Evolutionary conservation across 2,329 filamentous ascomycete species (phyloP), one percentile per base, ranked within the genome.

Genomic region (Aureobasidium musti): DNA sequence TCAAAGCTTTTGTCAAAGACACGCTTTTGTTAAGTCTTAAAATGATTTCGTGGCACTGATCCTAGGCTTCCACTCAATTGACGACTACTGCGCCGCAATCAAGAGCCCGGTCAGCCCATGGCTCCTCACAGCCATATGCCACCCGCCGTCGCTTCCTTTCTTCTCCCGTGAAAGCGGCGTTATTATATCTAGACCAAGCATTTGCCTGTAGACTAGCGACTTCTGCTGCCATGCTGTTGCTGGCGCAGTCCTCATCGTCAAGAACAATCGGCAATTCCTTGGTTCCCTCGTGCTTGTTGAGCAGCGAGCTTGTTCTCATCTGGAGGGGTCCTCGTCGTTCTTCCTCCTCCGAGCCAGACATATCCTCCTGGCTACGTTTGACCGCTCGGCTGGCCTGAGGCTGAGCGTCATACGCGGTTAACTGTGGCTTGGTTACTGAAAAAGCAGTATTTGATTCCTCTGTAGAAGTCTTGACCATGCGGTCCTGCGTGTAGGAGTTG

Each of bases 401-500:
- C 64, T 66, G 64, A 66, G 64, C 64, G 52, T 66, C 64, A 57
- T 66, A 41, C 43, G 64, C 53, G 64, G 53, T 57, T 21, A 28
- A 57, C 30, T 23, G 50, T 30, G 28, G 19, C 39, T 47, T 19
- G n/a, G 11, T 41, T 41, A 21, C 14, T 21, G 39, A 30, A 43
- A 59, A 63, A 13, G 43, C 14, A 28, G 30, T 63, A 50, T 52
- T 39, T 63, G 56, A 30, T 47, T 33, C 19, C 39, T n/a, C 39
- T 33, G 33, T 7, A 3, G 57, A n/a, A 26, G 41, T n/a, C 43
- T 53, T 53, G 37, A 45, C 39, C 21, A 52, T 63, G 60, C n/a
- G 33, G 30, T 64, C 47, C 14, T 64, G 61, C 7, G 4, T 30
- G 28, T 26, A 53, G 41, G 61, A 64, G 69, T 78, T 76, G 68